Conservation (phyloP, 139 green algal genomes). For the Eudorina sp. region DNA sequence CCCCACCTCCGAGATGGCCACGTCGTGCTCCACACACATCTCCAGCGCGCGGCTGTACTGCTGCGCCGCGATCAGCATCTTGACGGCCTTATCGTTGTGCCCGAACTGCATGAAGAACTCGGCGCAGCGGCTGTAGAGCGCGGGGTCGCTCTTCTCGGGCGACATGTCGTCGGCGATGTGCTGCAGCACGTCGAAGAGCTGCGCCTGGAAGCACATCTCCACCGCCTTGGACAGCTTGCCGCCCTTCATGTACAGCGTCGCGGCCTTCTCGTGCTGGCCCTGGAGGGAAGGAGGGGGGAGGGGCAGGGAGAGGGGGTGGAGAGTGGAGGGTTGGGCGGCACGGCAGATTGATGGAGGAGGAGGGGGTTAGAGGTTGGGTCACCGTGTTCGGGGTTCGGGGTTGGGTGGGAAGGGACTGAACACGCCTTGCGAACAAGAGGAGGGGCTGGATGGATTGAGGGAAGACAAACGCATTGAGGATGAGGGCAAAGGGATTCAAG, state of each 20-base stretch:
- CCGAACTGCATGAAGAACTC: slow-evolving; percentile 74
- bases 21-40: slow-evolving; percentile 75
- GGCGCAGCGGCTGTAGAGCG: slow-evolving; percentile 61
- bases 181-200: slow-evolving; percentile 78
- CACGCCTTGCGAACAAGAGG: too few relatives aligned
- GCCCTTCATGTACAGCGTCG: slow-evolving; percentile 64
- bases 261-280: slow-evolving; percentile 64
- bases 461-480: neutral
- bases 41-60: slow-evolving; percentile 70
- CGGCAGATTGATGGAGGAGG: too few relatives aligned
- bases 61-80: slow-evolving; percentile 67
- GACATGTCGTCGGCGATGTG: slow-evolving; percentile 73
- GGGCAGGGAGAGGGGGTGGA: neutral
- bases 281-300: slow-evolving; percentile 23
- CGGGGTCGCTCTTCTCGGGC: slow-evolving; percentile 31
- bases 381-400: too few relatives aligned
- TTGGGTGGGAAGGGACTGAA: too few relatives aligned
- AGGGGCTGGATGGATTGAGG: too few relatives aligned
- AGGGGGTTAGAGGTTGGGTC: too few relatives aligned
- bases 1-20: slow-evolving; percentile 75
- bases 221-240: slow-evolving; percentile 76
- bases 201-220: slow-evolving; percentile 83
- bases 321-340: neutral
- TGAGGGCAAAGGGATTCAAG: too few relatives aligned
- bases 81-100: slow-evolving; percentile 61